Conservation (phyloP, 495 filamentous ascomycete species). For the Tuber brumale region DNA sequence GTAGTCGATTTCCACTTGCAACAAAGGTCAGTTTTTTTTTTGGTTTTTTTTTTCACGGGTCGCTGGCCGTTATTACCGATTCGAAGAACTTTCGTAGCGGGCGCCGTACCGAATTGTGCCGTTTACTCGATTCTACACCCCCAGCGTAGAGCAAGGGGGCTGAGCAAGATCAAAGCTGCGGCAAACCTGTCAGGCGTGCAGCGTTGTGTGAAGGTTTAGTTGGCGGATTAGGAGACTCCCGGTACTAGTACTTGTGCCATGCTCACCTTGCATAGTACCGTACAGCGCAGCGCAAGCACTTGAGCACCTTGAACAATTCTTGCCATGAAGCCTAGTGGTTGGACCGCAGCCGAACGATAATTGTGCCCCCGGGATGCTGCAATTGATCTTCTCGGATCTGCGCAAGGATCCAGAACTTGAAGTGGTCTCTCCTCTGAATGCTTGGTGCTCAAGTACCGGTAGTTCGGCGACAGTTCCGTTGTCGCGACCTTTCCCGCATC, state of each 20-base stretch:
- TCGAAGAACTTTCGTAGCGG: not conserved
- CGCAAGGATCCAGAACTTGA: not conserved
- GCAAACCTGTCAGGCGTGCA: not conserved
- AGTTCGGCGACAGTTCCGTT: not conserved
- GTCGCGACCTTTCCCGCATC: not conserved
- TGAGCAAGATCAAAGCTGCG: not conserved
- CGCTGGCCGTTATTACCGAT: not conserved
- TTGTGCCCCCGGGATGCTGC: not conserved
- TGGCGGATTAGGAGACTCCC: not conserved
- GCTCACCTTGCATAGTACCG: too few species aligned
- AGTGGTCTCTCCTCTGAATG: not conserved
- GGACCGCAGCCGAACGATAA: not conserved
- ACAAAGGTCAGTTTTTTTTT: not conserved
- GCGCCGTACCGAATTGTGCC: not conserved
- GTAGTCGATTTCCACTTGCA: not conserved
- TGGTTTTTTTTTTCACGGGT: not conserved
- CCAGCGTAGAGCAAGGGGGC: not conserved
- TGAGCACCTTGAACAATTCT: not conserved
- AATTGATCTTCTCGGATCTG: not conserved
- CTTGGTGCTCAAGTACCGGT: not conserved
- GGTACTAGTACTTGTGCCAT: too few species aligned
- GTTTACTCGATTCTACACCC: not conserved
- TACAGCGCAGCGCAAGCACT: not conserved
- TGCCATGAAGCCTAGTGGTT: not conserved
- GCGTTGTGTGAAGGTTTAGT: not conserved